Evolutionary conservation across 345 rosid genomes (phyloP), one percentile per base, ranked within the genome.

Genomic region (Cochlearia excelsa): DNA sequence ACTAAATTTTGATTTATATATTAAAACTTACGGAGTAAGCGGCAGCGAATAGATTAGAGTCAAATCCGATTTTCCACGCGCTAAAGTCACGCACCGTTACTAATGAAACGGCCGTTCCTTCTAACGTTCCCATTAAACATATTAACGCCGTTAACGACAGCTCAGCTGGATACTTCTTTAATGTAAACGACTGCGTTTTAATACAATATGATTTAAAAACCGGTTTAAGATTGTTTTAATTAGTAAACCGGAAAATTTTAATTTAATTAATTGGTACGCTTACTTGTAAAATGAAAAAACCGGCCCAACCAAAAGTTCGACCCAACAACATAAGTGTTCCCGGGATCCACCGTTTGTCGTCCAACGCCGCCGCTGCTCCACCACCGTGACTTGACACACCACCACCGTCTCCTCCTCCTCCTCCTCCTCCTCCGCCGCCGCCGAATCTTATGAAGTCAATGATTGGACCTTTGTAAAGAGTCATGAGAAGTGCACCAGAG

Each of bases 401-500:
- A 2, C 50, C 59, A 3, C 58, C 74, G 9, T 69, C n/a, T 6
- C 60, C 26, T 72, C 53, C 54, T 7, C 74, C 74, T 75, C 59
- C 48, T 5, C 52, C 54, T 7, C 74, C 74, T 75, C 59, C 48
- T 5, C 52, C 74, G 1, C 79, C 80, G 9, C 71, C 71, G 2
- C 73, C 75, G 4, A 76, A 7, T 45, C 10, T 65, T 0, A 80
- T 61, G 26, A 91, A 73, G 44, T 86, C 72, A 49, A 91, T n/a
- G 33, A 81, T 72, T 6, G 96, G 98, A 52, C 98, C 98, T 80
- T 86, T 88, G 82, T 83, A 84, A 37, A 92, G 56, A 30, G 96
- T 92, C 98, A 92, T 92, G 39, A 86, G 84, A 80, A 86, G 75
- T 30, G 98, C 96, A 64, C 98, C 98, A 2, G 72, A 66, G 7